Evolutionary conservation across 2,329 filamentous ascomycete genomes (phyloP).

Genomic region (Cyphellophora europaea): DNA sequence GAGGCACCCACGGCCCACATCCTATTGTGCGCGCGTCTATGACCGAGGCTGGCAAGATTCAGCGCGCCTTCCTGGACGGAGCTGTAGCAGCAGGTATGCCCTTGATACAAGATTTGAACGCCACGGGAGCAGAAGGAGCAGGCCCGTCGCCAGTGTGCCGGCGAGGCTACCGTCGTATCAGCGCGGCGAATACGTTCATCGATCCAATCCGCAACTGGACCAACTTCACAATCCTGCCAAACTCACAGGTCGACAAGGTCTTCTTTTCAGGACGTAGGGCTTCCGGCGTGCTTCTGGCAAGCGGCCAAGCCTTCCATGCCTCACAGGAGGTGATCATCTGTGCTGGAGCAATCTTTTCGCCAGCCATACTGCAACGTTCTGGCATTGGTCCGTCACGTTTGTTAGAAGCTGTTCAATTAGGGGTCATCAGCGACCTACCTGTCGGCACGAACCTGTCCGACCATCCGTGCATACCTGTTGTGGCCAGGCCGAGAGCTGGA

Average conservation of each 20-base stretch:
- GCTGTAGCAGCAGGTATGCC: slow-evolving; percentile 6
- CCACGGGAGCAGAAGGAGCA: slow-evolving; percentile 10
- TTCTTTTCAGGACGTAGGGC: slow-evolving; percentile 5
- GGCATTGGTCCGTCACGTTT: slow-evolving; percentile 11
- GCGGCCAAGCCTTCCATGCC: slow-evolving; percentile 6
- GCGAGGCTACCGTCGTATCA: slow-evolving; percentile 8
- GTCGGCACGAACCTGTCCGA: slow-evolving; percentile 13
- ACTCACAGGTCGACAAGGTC: slow-evolving; percentile 8
- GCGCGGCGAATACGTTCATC: slow-evolving; percentile 13
- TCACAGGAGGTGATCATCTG: slow-evolving; percentile 12
- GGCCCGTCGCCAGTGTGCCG: slow-evolving; percentile 12
- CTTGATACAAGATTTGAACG: slow-evolving; percentile 8
- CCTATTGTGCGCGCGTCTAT: slow-evolving; percentile 8
- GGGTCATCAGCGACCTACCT: slow-evolving; percentile 8
- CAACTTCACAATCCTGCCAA: slow-evolving; percentile 9
- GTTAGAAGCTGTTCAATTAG: slow-evolving; percentile 5
- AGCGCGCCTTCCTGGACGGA: slow-evolving; percentile 8
- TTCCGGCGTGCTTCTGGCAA: slow-evolving; percentile 6
- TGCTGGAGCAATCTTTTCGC: slow-evolving; percentile 12
- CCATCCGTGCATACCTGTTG: slow-evolving; percentile 15
- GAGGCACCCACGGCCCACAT: slow-evolving; percentile 9
- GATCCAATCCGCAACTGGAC: slow-evolving; percentile 7
- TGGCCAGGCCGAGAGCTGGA: slow-evolving; percentile 11
- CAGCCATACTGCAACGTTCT: slow-evolving; percentile 15
- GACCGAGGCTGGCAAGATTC: slow-evolving; percentile 11